phyloP scores from a whole-genome alignment of 2,329 filamentous ascomycete species.

The Diplodia mutila region DNA sequence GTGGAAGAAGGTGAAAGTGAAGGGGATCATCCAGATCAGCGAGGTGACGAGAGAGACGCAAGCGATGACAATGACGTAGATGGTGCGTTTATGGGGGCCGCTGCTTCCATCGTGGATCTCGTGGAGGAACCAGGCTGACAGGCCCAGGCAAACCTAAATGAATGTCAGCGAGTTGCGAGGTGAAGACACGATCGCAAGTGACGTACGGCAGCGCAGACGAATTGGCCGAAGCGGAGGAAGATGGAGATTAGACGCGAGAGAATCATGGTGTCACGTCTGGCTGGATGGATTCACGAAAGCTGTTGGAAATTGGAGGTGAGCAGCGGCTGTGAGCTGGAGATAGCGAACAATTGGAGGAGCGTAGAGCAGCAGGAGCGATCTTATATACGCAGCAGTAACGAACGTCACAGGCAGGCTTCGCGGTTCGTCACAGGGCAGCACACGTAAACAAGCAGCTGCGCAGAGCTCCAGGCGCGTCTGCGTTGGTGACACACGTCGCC shows the following conservation, averaged over 20 bases:
- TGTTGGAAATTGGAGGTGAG: neutral
- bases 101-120: slow-evolving; percentile 43
- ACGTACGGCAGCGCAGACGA: slow-evolving; percentile 69
- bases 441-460: slow-evolving; percentile 4
- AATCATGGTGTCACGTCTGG: slow-evolving; percentile 35
- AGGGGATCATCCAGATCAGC: slow-evolving; percentile 74
- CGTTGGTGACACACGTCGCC: slow-evolving; percentile 10
- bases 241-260: slow-evolving; percentile 60
- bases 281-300: neutral
- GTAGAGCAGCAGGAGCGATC: neutral
- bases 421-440: slow-evolving; percentile 12
- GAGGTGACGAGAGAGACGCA: slow-evolving; percentile 70
- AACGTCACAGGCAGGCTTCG: neutral
- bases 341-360: neutral
- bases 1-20: slow-evolving; percentile 67
- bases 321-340: neutral
- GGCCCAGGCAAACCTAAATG: slow-evolving; percentile 62
- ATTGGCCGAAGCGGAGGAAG: slow-evolving; percentile 63
- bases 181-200: neutral
- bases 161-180: slow-evolving; percentile 2
- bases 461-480: neutral
- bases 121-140: slow-evolving; percentile 69
- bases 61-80: slow-evolving; percentile 75
- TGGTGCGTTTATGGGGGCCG: slow-evolving; percentile 63
- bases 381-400: neutral